Base-by-base conservation (phyloP, 2,329 filamentous ascomycete genomes). In the Pseudocercospora cruenta region DNA sequence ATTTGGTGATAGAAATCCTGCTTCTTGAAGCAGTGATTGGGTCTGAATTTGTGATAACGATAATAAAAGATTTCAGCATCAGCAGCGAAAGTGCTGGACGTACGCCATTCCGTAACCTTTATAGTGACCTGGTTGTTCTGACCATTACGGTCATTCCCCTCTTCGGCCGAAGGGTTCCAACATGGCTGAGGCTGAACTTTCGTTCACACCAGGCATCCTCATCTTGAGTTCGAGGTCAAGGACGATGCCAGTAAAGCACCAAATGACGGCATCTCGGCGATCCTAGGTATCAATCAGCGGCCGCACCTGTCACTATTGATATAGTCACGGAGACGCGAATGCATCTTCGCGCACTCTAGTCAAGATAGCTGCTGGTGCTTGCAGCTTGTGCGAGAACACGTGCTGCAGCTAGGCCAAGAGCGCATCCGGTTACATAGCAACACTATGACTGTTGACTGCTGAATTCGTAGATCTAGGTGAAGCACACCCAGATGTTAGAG, bases 81-180 rank as follows among this genome's bases (percentile, higher is more conserved):
- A 54, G 24, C 24, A 28, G 7, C 21, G 16, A n/a, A 24, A 26
- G 2, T 54, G 10, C 22, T n/a, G 24, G 8, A n/a, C 31, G 51
- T n/a, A 28, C 24, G 24, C 51, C 51, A 54, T 54, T n/a, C 21
- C 22, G 51, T 26, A 54, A 54, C 24, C 51, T 54, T 54, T 54
- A 54, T 28, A 54, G 24, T 54, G 22, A 54, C 24, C 51, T 54
- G 24, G 45, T 54, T 54, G 51, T 26, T 54, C 24, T n/a, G 24
- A 54, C 51, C 51, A 54, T 54, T 54, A 54, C 51, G 21, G 51
- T 54, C 51, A 26, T 54, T 24, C 51, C 51, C 51, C 21, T 22
- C 51, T 24, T 24, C 45, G 45, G 45, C 19, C 22, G 45, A 49
- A 49, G 45, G 45, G 45, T 49, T 24, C 19, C 22, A 21, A 10